These are phyloP conservation scores for Pulveroboletus sp. DNA, from an alignment of 768 basidiomycete genomes.

Conservation along the genomic window DNA sequence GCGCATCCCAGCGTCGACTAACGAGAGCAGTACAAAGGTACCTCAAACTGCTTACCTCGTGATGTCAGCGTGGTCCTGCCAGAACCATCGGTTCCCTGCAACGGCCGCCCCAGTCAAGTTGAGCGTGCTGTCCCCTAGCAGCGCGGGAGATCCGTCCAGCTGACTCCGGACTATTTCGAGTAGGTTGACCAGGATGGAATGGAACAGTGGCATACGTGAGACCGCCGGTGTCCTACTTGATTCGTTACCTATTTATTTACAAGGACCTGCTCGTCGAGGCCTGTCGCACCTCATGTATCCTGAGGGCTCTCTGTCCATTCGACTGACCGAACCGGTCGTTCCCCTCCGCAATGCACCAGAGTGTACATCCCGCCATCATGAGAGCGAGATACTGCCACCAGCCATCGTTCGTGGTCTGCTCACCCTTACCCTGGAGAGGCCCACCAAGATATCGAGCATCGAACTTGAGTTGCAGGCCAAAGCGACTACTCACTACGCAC, in stretches of 20 bases:
- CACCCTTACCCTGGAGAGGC: slow-evolving; percentile 61
- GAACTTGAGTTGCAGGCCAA: slow-evolving; percentile 74
- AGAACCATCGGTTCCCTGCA: no score
- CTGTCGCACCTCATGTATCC: slow-evolving; percentile 6
- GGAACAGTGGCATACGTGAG: no score
- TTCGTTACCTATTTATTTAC: not conserved
- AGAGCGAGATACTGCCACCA: slow-evolving; percentile 43
- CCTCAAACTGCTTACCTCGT: no score
- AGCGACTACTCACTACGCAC: slow-evolving; percentile 72
- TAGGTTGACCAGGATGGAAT: no score
- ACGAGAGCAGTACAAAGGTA: not conserved
- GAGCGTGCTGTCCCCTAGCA: no score
- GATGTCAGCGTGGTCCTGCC: no score
- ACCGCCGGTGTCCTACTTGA: not conserved
- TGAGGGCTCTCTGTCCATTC: slow-evolving; percentile 47
- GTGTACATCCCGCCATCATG: slow-evolving; percentile 22
- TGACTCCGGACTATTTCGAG: not conserved
- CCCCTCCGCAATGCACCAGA: slow-evolving; percentile 50
- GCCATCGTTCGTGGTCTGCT: slow-evolving; percentile 64
- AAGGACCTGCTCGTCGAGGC: not conserved
- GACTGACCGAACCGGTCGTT: slow-evolving; percentile 69
- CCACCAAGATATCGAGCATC: slow-evolving; percentile 82
- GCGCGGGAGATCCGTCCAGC: slow-evolving; percentile 2
- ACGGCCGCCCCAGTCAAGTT: no score
- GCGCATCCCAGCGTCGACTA: not conserved